phyloP scores from a whole-genome alignment of 2,329 filamentous ascomycete species.

The Xylariomycetidae sp. region DNA sequence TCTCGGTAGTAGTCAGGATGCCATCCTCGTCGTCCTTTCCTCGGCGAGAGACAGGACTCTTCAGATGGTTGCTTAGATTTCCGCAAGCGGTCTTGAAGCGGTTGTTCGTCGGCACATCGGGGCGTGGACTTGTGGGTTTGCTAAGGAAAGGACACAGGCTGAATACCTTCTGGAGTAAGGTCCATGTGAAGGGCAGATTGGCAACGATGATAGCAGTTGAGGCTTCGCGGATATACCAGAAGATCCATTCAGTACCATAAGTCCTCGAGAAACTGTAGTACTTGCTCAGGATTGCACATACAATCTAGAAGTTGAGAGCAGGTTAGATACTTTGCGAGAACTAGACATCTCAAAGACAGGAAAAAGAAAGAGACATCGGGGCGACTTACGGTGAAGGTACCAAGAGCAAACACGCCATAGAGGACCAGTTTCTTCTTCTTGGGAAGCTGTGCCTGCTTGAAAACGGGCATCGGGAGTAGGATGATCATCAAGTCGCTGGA shows the following conservation, averaged over 20 bases:
- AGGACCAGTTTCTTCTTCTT: slow-evolving; percentile 48
- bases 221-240: slow-evolving; percentile 41
- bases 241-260: slow-evolving; percentile 33
- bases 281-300: slow-evolving; percentile 43
- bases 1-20: slow-evolving; percentile 24
- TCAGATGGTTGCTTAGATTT: slow-evolving; percentile 5
- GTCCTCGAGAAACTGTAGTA: slow-evolving; percentile 35
- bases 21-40: slow-evolving; percentile 3
- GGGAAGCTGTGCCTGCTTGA: slow-evolving; percentile 43
- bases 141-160: slow-evolving; percentile 28
- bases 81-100: slow-evolving; percentile 17
- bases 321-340: too few species aligned
- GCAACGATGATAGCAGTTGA: slow-evolving; percentile 38
- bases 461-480: slow-evolving; percentile 47
- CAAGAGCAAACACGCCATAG: slow-evolving; percentile 38
- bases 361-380: too few species aligned
- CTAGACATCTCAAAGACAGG: too few species aligned
- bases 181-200: slow-evolving; percentile 39
- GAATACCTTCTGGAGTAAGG: slow-evolving; percentile 32
- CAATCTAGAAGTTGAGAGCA: too few species aligned
- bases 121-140: slow-evolving; percentile 5
- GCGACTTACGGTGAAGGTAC: slow-evolving; percentile 38
- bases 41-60: not conserved
- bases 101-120: slow-evolving; percentile 19
- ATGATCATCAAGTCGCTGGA: slow-evolving; percentile 56